Base-by-base conservation (phyloP, 495 filamentous ascomycete genomes). In the Penicillium simplicissimum region DNA sequence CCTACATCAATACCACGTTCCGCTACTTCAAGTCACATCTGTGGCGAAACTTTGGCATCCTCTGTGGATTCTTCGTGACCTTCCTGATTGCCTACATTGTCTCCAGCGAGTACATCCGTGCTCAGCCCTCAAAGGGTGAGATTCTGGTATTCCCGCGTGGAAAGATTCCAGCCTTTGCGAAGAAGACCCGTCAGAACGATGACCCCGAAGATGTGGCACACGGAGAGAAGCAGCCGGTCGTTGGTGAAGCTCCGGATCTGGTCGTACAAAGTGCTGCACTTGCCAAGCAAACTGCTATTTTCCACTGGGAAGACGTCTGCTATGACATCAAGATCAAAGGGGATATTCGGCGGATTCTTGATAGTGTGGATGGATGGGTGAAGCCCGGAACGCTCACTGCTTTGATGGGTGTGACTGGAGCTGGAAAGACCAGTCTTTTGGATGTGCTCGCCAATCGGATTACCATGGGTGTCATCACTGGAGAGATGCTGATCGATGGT, bases 381-480 rank as follows among this genome's bases (percentile, higher is more conserved):
- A 82, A 82, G 59, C 88, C 88, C 7, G 88, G 88, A 0, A 85
- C 81, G 11, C 73, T 90, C 28, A 88, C 86, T 5, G 88, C 79
- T 19, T 77, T 86, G 64, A 91, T 88, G 81, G 73, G 84, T 17
- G 79, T 79, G 17, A 83, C 81, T 52, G 84, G 84, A 4, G 84
- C 84, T 13, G 84, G 84, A 23, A 87, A 87, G 55, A 86, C 84
- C 28, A 31, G 5, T 85, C 84, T 0, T 63, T 87, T 81, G 8
- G 72, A 81, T 53, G 71, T 74, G 13, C 66, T 81, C 5, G 71
- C 73, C 19, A 86, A 79, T 31, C 73, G 85, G 2, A 70, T 76
- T 6, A 70, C 72, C 2, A 76, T 78, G 48, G 84, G 84, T 23
- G 74, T 81, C 2, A 73, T 86, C 2, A 76, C 71, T 1, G 84